phyloP scores from a whole-genome alignment of 306 rosid genomes.

The Sicyos baderoa region DNA sequence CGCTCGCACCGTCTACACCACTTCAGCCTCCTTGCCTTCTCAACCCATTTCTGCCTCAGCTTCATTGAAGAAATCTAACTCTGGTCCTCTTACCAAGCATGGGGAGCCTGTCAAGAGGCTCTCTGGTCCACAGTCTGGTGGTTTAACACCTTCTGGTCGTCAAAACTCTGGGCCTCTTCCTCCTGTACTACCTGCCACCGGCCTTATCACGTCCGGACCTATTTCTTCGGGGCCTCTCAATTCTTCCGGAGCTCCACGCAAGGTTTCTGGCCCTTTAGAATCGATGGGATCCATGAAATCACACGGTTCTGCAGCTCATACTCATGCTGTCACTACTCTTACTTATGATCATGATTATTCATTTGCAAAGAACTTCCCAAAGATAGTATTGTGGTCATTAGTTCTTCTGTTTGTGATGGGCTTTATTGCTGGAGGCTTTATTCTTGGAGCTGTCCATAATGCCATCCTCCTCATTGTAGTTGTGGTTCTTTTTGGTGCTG shows the following conservation, averaged over 20 bases:
- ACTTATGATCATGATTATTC: constrained; percentile 73
- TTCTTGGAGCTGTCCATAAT: constrained; percentile 95
- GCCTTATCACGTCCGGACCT: constrained; percentile 92
- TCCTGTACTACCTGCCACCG: constrained; percentile 88
- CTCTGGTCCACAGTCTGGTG: constrained; percentile 82
- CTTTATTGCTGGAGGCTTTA: constrained; percentile 94
- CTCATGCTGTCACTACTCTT: constrained; percentile 77
- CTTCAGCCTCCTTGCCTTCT: constrained; percentile 34
- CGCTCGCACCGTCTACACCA: constrained; percentile 37
- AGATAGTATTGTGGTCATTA: constrained; percentile 88
- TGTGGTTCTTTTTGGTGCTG: constrained; percentile 61
- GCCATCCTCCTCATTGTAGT: constrained; percentile 83
- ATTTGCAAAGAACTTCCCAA: constrained; percentile 80
- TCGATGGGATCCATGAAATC: constrained; percentile 70
- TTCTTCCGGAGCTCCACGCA: constrained; percentile 97
- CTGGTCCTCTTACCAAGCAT: constrained; percentile 91
- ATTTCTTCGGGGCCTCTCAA: constrained; percentile 84
- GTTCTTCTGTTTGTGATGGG: constrained; percentile 95
- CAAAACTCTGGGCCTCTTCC: constrained; percentile 97
- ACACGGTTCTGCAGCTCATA: constrained; percentile 44
- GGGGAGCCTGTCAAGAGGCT: constrained; percentile 94
- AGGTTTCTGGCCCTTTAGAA: constrained; percentile 89
- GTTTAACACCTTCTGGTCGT: constrained; percentile 27
- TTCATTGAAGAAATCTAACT: constrained; percentile 75
- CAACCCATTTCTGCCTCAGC: constrained; percentile 66